These are phyloP conservation scores for Cladophialophora chaetospira DNA, from an alignment of 2,329 filamentous ascomycete species.

Conservation along the genomic window DNA sequence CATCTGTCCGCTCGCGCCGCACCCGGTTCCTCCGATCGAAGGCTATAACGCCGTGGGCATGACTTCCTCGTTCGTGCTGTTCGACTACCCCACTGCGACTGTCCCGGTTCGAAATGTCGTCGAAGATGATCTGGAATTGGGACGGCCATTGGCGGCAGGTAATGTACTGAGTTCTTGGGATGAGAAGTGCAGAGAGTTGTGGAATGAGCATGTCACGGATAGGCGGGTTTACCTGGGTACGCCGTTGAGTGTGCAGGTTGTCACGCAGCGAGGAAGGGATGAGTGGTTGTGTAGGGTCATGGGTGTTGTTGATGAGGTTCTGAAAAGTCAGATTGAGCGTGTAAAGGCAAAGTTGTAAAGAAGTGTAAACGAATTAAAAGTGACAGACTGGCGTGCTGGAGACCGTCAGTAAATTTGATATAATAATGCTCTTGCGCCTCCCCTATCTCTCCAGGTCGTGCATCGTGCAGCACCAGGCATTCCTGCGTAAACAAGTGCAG, in stretches of 20 bases:
- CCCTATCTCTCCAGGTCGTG: no score
- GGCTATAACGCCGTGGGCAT: slow-evolving; percentile 65
- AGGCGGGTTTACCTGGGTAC: slow-evolving; percentile 57
- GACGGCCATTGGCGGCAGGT: slow-evolving; percentile 46
- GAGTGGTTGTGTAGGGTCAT: slow-evolving; percentile 56
- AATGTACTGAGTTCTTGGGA: slow-evolving; percentile 59
- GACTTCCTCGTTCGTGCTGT: slow-evolving; percentile 61
- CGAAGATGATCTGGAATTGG: slow-evolving; percentile 53
- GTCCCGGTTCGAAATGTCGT: slow-evolving; percentile 57
- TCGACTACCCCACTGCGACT: slow-evolving; percentile 63
- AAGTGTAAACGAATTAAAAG: background rate
- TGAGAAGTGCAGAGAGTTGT: slow-evolving; percentile 60
- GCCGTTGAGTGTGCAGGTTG: slow-evolving; percentile 59
- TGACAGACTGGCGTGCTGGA: no score
- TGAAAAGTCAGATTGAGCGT: slow-evolving; percentile 33
- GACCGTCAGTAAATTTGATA: no score
- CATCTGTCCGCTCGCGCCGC: slow-evolving; percentile 64
- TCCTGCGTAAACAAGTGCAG: no score
- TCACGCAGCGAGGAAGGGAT: slow-evolving; percentile 58
- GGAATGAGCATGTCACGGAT: slow-evolving; percentile 55
- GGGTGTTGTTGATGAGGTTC: slow-evolving; percentile 53
- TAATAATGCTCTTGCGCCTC: no score
- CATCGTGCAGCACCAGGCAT: no score
- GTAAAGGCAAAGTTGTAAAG: slow-evolving; percentile 16
- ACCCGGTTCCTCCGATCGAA: slow-evolving; percentile 64